A percentile compares a stretch with the other conserved stretches of the same genome.
phyloP scores from a whole-genome alignment of 179 eudicot species.

The Silene coronaria region DNA sequence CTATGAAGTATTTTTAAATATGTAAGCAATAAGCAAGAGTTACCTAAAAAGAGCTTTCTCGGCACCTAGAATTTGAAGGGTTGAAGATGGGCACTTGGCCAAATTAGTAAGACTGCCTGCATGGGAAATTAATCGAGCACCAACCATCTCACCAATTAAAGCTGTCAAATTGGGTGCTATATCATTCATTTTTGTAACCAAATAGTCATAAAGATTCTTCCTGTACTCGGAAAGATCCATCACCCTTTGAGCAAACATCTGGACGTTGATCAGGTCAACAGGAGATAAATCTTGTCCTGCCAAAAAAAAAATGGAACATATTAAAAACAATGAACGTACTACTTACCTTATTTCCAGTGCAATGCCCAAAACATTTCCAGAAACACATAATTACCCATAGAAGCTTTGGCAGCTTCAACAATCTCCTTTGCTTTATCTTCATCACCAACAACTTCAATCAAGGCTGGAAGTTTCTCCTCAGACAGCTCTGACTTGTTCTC shows the following conservation, averaged over 20 bases:
- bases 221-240: slow-evolving; percentile 92
- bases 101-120: slow-evolving; percentile 96
- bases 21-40: background rate
- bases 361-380: background rate
- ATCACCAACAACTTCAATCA: slow-evolving; percentile 73
- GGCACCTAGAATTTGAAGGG: slow-evolving; percentile 95
- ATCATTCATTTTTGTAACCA: slow-evolving; percentile 83
- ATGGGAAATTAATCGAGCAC: slow-evolving; percentile 91
- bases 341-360: background rate
- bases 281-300: slow-evolving; percentile 90
- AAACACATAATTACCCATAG: slow-evolving; percentile 62
- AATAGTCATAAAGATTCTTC: slow-evolving; percentile 77
- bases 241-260: slow-evolving; percentile 83
- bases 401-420: slow-evolving; percentile 91
- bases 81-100: slow-evolving; percentile 96
- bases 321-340: background rate
- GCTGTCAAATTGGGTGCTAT: slow-evolving; percentile 97
- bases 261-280: slow-evolving; percentile 82
- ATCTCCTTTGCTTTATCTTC: slow-evolving; percentile 98
- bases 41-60: slow-evolving; percentile 97
- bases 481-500: slow-evolving; percentile 72
- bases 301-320: slow-evolving; percentile 24
- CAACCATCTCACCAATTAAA: slow-evolving; percentile 89
- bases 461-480: slow-evolving; percentile 59
- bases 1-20: background rate